Evolutionary conservation across 2,329 filamentous ascomycete species (phyloP).

Genomic region (Cercospora sp.): DNA sequence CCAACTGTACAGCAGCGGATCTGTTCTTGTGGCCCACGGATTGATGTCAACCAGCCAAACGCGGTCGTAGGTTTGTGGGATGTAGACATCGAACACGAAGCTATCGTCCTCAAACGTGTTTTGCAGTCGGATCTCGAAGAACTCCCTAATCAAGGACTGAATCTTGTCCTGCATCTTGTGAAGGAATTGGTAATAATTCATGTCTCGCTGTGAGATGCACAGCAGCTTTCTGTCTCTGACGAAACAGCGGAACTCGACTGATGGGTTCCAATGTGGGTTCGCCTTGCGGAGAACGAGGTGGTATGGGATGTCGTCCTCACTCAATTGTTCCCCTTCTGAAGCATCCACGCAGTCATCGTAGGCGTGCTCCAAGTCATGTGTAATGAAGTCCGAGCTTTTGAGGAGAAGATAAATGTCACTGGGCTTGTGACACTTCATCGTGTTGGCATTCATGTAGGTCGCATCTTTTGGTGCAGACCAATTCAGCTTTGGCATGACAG

Average conservation of each 20-base stretch:
- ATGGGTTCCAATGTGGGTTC: constrained; percentile 76
- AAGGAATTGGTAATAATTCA: constrained; percentile 88
- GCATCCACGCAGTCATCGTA: constrained; percentile 70
- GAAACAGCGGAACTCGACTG: constrained; percentile 93
- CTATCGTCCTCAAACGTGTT: constrained; percentile 78
- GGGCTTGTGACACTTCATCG: constrained; percentile 81
- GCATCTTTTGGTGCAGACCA: constrained; percentile 98
- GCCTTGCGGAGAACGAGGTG: constrained; percentile 84
- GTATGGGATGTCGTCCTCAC: constrained; percentile 59
- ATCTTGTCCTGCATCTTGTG: constrained; percentile 65
- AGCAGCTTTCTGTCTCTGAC: constrained; percentile 79
- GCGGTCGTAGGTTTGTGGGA: constrained; percentile 71
- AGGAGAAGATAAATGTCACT: constrained; percentile 93
- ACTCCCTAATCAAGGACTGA: constrained; percentile 66
- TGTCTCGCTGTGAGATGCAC: constrained; percentile 82
- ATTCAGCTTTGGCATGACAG: constrained; percentile 89
- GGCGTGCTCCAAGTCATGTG: constrained; percentile 88
- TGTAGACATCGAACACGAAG: constrained; percentile 90
- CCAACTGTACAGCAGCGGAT: constrained; percentile 88
- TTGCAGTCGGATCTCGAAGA: constrained; percentile 73
- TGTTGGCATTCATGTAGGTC: constrained; percentile 86
- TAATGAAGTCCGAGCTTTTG: constrained; percentile 92
- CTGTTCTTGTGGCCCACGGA: constrained; percentile 86
- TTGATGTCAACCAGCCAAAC: constrained; percentile 93
- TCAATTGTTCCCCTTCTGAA: constrained; percentile 35